Percentiles rank a stretch among this genome's conserved stretches.
Evolutionary conservation across 2,329 filamentous ascomycete species (phyloP).

Genomic region (Escovopsis sp.): DNA sequence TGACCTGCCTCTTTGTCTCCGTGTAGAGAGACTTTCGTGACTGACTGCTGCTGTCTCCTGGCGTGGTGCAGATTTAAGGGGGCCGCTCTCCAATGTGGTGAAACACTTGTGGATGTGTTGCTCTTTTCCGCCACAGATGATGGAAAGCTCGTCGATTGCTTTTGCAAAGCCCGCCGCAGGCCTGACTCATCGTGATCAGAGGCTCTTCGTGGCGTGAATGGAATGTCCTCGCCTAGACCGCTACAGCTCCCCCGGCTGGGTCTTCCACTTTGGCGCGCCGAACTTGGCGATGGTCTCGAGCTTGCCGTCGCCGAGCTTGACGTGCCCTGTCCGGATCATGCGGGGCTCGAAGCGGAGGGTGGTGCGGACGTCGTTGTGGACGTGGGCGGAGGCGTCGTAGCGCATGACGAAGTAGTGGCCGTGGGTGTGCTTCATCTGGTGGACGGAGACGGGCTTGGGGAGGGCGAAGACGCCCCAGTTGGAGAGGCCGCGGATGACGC

Average conservation of each 20-base stretch:
- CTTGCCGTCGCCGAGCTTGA: constrained; percentile 62
- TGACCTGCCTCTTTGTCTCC: no score
- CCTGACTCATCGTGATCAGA: no score
- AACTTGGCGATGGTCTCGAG: constrained; percentile 35
- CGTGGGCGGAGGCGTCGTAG: constrained; percentile 63
- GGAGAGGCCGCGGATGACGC: constrained; percentile 78
- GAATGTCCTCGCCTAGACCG: no score
- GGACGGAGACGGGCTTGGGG: constrained; percentile 60
- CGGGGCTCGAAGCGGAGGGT: constrained; percentile 76
- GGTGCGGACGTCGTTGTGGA: constrained; percentile 59
- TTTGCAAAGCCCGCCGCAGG: no score
- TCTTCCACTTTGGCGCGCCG: constrained; percentile 34
- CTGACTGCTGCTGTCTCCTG: no score
- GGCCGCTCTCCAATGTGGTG: no score
- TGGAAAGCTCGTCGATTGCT: no score
- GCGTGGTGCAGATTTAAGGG: no score
- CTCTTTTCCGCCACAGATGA: no score
- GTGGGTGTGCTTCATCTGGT: constrained; percentile 68
- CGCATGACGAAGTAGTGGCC: constrained; percentile 98
- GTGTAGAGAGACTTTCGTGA: no score
- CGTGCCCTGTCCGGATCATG: constrained; percentile 73
- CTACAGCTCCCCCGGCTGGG: constrained; percentile 16
- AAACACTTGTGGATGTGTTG: no score
- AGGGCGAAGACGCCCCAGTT: constrained; percentile 94
- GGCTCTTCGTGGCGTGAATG: no score